Percentiles rank a stretch among this genome's conserved stretches.
Evolutionary conservation across 108 stramenopile species (phyloP).

Genomic region (Skeletonema potamos): DNA sequence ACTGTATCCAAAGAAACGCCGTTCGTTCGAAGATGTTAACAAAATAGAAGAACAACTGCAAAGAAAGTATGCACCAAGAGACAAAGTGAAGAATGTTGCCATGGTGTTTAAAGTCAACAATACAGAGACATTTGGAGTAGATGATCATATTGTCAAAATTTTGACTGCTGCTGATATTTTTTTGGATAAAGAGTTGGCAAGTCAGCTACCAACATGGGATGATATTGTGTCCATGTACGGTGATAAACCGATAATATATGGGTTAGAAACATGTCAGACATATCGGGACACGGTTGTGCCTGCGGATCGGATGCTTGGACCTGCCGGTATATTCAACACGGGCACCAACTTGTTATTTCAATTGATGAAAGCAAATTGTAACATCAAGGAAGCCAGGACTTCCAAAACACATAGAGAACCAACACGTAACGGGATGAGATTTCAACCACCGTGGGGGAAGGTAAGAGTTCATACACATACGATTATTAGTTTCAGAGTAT

Average conservation of each 20-base stretch:
- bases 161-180: constrained; percentile 47
- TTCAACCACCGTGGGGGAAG: constrained; percentile 1
- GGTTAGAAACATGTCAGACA: constrained; percentile 42
- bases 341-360: constrained; percentile 83
- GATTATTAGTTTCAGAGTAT: too few relatives aligned
- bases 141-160: constrained; percentile 53
- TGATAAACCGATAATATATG: constrained; percentile 37
- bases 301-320: background rate
- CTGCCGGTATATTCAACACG: constrained; percentile 82
- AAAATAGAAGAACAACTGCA: background rate
- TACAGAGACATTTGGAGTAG: constrained; percentile 24
- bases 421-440: background rate
- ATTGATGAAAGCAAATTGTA: constrained; percentile 64
- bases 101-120: background rate
- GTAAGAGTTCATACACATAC: too few relatives aligned
- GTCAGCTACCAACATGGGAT: constrained; percentile 61
- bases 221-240: constrained; percentile 50
- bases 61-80: background rate
- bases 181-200: constrained; percentile 53
- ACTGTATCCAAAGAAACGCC: background rate
- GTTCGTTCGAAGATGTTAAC: background rate
- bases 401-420: background rate
- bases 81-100: background rate
- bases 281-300: constrained; percentile 39
- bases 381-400: background rate